Evolutionary conservation across 495 filamentous ascomycete species (phyloP), one percentile per base, ranked within the genome.

Genomic region (Trichoderma orchidacearum): DNA sequence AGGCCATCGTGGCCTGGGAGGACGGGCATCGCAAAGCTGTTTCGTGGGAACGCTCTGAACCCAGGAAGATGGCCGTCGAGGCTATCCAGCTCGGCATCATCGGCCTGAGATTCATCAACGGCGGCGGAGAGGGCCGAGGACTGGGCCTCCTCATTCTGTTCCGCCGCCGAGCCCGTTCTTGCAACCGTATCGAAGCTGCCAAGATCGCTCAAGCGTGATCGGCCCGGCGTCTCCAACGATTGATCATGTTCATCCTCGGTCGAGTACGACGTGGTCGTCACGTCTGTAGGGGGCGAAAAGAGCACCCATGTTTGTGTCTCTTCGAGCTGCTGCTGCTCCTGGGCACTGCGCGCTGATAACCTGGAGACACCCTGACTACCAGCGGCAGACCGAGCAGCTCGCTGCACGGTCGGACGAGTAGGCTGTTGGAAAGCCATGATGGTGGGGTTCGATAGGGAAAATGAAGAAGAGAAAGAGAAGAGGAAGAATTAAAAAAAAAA

Each of bases 291-390:
- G 3, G 90, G 90, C 11, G 89, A 89, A 72, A 98, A 98, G 61
- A 98, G 81, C 45, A 98, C 83, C 94, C 93, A 97, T 5, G 95
- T 91, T 65, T 90, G 84, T 3, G 88, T 81, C 53, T 95, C 86
- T 63, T 85, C 81, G 38, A 78, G 62, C 29, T 52, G 36, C 30
- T 5, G 6, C 9, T 55, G 29, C 9, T 38, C 23, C 30, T 32
- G 30, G 41, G 28, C 6, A 18, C 31, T 54, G 55, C 36, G 55
- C 38, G 28, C 31, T 11, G 25, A 38, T 2, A 12, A 34, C 53
- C 30, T 35, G 3, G 41, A 48, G 15, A 27, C 18, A 11, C 41
- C 41, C 13, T 48, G 41, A 23, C 41, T 48, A 23, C 41, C 41
- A 41, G 15, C 30, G 7, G 75, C 69, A 64, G 76, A 75, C 29